Conservation (phyloP, 768 basidiomycete species). For the Pisolithus microcarpus region DNA sequence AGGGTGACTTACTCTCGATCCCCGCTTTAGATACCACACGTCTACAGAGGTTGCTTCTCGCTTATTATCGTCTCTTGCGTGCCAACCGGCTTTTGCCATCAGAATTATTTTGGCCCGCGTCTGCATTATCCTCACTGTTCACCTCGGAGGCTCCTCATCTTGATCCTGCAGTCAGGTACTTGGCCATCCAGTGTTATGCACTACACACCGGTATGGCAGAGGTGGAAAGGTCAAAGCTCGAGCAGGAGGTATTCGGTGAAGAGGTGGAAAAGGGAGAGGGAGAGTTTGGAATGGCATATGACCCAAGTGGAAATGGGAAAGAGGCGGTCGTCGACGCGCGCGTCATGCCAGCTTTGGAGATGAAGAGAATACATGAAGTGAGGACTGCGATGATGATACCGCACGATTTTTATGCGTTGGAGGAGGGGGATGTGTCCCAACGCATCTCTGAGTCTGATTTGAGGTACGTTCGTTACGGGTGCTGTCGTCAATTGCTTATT, state of each 20-base stretch:
- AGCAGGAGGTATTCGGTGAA: slow-evolving; percentile 55
- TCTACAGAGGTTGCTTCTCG: slow-evolving; percentile 66
- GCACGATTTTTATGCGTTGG: slow-evolving; percentile 41
- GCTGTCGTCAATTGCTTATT: background rate
- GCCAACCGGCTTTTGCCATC: slow-evolving; percentile 64
- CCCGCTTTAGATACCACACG: slow-evolving; percentile 33
- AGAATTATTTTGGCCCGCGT: slow-evolving; percentile 52
- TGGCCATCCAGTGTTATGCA: slow-evolving; percentile 76
- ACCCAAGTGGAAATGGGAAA: slow-evolving; percentile 40
- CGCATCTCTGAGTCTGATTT: slow-evolving; percentile 42
- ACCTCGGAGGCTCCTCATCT: slow-evolving; percentile 38
- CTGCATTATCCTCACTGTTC: slow-evolving; percentile 38
- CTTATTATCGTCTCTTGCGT: slow-evolving; percentile 74
- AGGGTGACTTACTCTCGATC: slow-evolving; percentile 19
- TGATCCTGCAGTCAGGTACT: slow-evolving; percentile 55
- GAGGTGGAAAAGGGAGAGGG: slow-evolving; percentile 35
- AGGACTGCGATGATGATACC: slow-evolving; percentile 40
- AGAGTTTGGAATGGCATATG: slow-evolving; percentile 56
- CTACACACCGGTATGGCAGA: slow-evolving; percentile 75
- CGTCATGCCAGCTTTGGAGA: slow-evolving; percentile 71
- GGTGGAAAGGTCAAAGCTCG: slow-evolving; percentile 59
- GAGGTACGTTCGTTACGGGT: slow-evolving; percentile 36
- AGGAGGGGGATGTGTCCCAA: slow-evolving; percentile 27
- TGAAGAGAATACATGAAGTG: slow-evolving; percentile 46
- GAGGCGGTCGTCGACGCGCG: slow-evolving; percentile 60